Conservation (phyloP, 805 yeast genomes). For the Candida ponderosae region DNA sequence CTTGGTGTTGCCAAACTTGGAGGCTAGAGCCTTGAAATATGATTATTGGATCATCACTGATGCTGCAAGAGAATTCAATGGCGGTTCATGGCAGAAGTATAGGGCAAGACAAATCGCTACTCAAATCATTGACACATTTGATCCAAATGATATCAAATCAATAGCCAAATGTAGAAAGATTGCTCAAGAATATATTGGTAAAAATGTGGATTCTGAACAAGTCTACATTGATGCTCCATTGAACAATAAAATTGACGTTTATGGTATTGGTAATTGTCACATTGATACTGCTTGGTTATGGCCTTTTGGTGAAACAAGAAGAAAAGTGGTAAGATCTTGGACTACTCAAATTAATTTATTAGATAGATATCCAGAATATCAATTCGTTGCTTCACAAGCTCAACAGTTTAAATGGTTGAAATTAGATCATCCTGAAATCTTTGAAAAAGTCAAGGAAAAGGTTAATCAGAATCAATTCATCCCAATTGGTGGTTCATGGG, state of each 20-base stretch:
- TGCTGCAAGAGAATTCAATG: constrained; percentile 80
- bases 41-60: constrained; percentile 90
- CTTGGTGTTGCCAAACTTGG: constrained; percentile 69
- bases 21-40: constrained; percentile 66
- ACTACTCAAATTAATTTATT: constrained; percentile 81
- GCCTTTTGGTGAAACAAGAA: constrained; percentile 97
- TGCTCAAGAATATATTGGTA: constrained; percentile 59
- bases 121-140: constrained; percentile 77
- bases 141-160: constrained; percentile 53
- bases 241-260: constrained; percentile 47
- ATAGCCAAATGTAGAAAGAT: constrained; percentile 58
- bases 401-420: constrained; percentile 93
- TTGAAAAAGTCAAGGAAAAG: constrained; percentile 48
- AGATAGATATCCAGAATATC: constrained; percentile 86
- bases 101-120: constrained; percentile 77
- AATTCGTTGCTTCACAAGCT: constrained; percentile 91
- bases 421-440: constrained; percentile 79
- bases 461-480: constrained; percentile 68
- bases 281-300: constrained; percentile 98
- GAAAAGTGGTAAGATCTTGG: constrained; percentile 94
- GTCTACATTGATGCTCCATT: constrained; percentile 45
- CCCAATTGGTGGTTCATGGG: constrained; percentile 97
- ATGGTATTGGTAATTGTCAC: constrained; percentile 90
- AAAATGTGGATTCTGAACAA: constrained; percentile 49
- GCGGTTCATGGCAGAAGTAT: constrained; percentile 73